Conservation (phyloP, 805 yeast genomes). For the Brettanomyces sp. region DNA sequence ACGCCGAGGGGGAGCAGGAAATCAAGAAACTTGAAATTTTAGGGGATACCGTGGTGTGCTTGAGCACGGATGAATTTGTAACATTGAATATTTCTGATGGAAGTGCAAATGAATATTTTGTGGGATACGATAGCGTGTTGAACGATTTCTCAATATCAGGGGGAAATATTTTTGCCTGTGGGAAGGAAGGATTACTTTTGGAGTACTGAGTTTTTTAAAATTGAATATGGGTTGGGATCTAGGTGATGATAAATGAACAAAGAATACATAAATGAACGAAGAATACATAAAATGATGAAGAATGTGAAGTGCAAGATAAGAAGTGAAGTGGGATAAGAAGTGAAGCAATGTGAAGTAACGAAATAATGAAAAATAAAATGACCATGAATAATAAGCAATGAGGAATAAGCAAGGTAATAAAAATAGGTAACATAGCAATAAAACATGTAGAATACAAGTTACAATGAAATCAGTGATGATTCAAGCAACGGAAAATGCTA, state of each 20-base stretch:
- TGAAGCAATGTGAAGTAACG: too few relatives aligned
- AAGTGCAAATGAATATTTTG: conserved; percentile 2
- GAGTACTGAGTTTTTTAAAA: conserved; percentile 1
- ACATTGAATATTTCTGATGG: conserved; percentile 6
- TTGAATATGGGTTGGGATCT: background rate
- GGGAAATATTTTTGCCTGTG: conserved; percentile 5
- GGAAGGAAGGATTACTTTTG: conserved; percentile 6
- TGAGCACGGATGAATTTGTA: conserved; percentile 5
- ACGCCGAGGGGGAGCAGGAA: background rate
- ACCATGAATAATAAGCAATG: too few relatives aligned
- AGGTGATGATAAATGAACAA: background rate
- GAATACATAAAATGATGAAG: background rate
- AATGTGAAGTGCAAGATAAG: background rate
- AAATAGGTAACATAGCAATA: too few relatives aligned
- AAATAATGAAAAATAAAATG: too few relatives aligned
- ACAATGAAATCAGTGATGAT: too few relatives aligned
- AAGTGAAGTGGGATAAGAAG: background rate
- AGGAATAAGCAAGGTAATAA: too few relatives aligned
- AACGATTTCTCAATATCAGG: conserved; percentile 4
- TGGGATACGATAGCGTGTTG: conserved; percentile 7
- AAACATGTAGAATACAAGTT: too few relatives aligned
- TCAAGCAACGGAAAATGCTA: too few relatives aligned
- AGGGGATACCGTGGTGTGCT: conserved; percentile 2
- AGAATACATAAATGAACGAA: background rate
- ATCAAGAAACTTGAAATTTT: conserved; percentile 1